Conservation (phyloP, 176 grass and related monocot species). For the Puccinellia tenuiflora region DNA sequence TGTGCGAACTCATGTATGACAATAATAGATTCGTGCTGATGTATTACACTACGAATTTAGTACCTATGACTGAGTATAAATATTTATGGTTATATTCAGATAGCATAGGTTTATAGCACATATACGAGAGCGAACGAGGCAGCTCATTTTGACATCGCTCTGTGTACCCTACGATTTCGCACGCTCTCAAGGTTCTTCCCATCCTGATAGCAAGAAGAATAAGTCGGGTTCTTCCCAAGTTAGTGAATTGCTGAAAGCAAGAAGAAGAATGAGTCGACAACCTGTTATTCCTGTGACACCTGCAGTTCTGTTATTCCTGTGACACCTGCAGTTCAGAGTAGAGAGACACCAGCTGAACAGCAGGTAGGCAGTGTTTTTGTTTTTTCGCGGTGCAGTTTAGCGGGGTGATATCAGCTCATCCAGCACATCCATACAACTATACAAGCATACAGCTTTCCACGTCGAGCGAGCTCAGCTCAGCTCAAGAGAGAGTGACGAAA, state of each 20-base stretch:
- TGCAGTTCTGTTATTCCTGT: neutral
- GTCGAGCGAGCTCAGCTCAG: neutral
- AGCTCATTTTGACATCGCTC: neutral
- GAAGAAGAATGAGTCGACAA: too few species aligned
- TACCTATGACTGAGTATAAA: too few species aligned
- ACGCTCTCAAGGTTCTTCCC: neutral
- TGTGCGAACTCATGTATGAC: too few species aligned
- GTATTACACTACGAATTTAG: too few species aligned
- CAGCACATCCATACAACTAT: neutral
- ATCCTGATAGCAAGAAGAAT: neutral
- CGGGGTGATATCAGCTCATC: neutral
- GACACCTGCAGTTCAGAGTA: too few species aligned
- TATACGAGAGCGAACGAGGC: neutral
- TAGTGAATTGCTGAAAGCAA: too few species aligned
- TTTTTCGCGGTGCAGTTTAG: too few species aligned
- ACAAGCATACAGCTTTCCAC: neutral
- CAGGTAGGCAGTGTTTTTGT: too few species aligned
- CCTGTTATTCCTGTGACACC: neutral
- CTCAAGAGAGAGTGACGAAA: neutral
- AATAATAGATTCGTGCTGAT: too few species aligned
- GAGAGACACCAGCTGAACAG: too few species aligned
- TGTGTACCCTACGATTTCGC: neutral
- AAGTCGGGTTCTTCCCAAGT: neutral
- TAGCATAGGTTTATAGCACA: too few species aligned
- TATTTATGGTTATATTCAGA: too few species aligned